Percentiles rank a stretch among this genome's conserved stretches.
These are phyloP conservation scores for Solanum tarapatanum DNA, from an alignment of 257 asterid species.

Conservation along the genomic window DNA sequence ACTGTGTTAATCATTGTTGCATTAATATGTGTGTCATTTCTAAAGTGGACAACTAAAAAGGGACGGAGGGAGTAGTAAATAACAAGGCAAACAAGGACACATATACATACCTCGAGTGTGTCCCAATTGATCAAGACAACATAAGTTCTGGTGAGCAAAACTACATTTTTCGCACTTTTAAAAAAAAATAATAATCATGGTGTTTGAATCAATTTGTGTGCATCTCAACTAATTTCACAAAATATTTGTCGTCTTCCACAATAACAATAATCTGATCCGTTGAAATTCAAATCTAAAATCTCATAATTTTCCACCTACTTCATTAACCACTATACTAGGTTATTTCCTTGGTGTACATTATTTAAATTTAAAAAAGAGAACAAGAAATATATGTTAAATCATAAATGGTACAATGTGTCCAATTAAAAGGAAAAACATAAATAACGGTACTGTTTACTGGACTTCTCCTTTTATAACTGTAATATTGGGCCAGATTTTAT, in stretches of 20 bases:
- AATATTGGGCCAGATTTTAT: not conserved
- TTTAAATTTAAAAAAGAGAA: not conserved
- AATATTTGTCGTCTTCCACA: no score
- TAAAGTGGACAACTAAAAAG: no score
- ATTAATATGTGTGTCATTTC: no score
- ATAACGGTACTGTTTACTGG: not conserved
- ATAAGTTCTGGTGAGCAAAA: not conserved
- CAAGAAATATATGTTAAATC: not conserved
- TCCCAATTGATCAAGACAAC: not conserved
- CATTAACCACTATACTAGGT: not conserved
- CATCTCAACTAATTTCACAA: no score
- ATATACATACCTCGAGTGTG: not conserved
- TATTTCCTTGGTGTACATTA: no score
- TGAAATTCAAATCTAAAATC: no score
- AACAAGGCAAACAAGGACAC: not conserved
- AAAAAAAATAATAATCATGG: no score
- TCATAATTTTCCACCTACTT: not conserved
- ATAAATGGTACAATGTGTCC: not conserved
- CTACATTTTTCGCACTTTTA: not conserved
- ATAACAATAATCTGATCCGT: no score
- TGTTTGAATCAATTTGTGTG: not conserved
- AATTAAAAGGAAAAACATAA: not conserved
- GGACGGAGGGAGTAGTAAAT: no score
- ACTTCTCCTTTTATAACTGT: not conserved
- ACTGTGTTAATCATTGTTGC: no score